Evolutionary conservation across 2,329 filamentous ascomycete species (phyloP).

Genomic region (Curvularia sp.): DNA sequence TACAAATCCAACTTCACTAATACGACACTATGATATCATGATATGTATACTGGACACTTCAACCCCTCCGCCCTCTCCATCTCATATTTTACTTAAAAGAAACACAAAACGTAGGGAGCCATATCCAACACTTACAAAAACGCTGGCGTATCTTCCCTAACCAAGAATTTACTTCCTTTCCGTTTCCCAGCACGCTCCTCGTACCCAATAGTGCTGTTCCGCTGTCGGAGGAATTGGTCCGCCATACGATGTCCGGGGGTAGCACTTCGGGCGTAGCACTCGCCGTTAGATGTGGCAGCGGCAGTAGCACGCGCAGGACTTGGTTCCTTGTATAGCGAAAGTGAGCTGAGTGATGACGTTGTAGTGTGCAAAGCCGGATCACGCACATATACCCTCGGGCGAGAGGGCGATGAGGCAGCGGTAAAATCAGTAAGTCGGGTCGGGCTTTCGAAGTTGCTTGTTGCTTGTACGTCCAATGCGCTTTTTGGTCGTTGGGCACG

Average conservation of each 20-base stretch:
- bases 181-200: constrained; percentile 6
- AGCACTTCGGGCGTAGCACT: constrained; percentile 20
- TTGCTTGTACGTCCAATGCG: constrained; percentile 42
- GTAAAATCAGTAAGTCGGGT: not conserved
- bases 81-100: not conserved
- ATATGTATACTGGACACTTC: not conserved
- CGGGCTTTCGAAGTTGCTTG: not conserved
- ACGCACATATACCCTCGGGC: not conserved
- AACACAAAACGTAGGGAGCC: not conserved
- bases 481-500: constrained; percentile 38
- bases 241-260: constrained; percentile 45
- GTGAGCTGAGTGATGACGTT: constrained; percentile 21
- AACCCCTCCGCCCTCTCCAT: not conserved
- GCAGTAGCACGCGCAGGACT: constrained; percentile 5
- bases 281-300: constrained; percentile 19
- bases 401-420: not conserved
- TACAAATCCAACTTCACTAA: too few relatives aligned
- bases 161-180: constrained; percentile 16
- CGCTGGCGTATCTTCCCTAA: constrained; percentile 34
- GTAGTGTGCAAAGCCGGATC: constrained; percentile 13
- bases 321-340: constrained; percentile 5
- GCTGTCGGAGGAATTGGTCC: constrained; percentile 36
- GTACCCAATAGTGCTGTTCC: constrained; percentile 19
- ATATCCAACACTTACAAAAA: constrained; percentile 21
- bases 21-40: too few relatives aligned